These are phyloP conservation scores for Spinellus fusiger DNA, from an alignment of 192 early-diverging fungal species.

Conservation along the genomic window DNA sequence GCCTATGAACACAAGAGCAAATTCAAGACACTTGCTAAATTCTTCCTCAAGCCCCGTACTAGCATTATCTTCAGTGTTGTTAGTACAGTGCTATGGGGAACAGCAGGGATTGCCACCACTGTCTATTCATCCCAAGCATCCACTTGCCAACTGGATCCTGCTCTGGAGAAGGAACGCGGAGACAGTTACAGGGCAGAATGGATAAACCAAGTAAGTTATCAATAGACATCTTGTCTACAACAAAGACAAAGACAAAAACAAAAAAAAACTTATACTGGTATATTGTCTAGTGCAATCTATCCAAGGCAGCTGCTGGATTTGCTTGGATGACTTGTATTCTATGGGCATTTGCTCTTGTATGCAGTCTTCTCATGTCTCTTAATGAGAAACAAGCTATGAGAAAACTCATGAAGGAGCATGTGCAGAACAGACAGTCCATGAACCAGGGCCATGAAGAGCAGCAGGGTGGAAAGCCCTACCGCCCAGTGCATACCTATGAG, in stretches of 20 bases:
- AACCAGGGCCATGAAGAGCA: neutral
- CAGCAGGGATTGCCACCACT: slow-evolving; percentile 27
- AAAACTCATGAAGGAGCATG: neutral
- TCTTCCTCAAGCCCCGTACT: slow-evolving; percentile 24
- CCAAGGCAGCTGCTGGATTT: slow-evolving; percentile 19
- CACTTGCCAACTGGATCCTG: slow-evolving; percentile 12
- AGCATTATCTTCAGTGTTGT: slow-evolving; percentile 24
- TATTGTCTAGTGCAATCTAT: slow-evolving; percentile 24
- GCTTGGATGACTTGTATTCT: slow-evolving; percentile 26
- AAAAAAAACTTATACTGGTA: neutral
- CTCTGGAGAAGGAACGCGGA: slow-evolving; percentile 14
- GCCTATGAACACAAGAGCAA: slow-evolving; percentile 27
- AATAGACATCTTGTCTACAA: neutral
- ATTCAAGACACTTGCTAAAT: slow-evolving; percentile 29
- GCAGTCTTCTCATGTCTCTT: neutral
- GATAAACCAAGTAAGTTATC: neutral
- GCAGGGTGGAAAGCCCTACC: neutral
- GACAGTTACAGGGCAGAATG: neutral
- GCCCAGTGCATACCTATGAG: neutral
- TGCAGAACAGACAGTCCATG: neutral
- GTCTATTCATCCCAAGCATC: slow-evolving; percentile 14
- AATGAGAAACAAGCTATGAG: neutral
- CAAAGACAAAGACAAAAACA: neutral
- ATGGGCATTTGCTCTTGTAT: slow-evolving; percentile 16
- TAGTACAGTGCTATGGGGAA: slow-evolving; percentile 22